phyloP scores from a whole-genome alignment of 768 basidiomycete genomes.

The Amanita exitialis region DNA sequence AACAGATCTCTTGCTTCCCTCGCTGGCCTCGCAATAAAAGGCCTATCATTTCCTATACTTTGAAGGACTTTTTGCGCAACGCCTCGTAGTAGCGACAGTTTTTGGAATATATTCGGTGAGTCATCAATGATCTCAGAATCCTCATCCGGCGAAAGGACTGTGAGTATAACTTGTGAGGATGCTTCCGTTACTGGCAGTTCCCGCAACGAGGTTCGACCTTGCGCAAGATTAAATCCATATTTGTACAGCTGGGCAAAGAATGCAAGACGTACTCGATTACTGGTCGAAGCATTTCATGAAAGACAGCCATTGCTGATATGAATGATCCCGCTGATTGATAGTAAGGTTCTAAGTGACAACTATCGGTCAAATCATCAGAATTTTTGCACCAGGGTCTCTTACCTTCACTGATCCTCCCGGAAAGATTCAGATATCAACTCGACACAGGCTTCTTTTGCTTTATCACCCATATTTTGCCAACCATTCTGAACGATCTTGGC shows the following conservation, averaged over 20 bases:
- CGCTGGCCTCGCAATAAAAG: conserved; percentile 68
- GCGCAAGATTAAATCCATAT: conserved; percentile 6
- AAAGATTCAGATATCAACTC: conserved; percentile 78
- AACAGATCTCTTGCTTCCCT: conserved; percentile 75
- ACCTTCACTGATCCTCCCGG: conserved; percentile 63
- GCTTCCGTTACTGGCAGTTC: conserved; percentile 60
- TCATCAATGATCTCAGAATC: conserved; percentile 24
- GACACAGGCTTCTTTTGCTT: conserved; percentile 58
- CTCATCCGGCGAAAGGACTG: conserved; percentile 40
- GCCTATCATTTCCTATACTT: conserved; percentile 57
- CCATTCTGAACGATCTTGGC: conserved; percentile 67
- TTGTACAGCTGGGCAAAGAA: background rate
- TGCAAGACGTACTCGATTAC: conserved; percentile 50
- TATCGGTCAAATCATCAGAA: conserved; percentile 1
- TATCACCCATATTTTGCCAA: conserved; percentile 66
- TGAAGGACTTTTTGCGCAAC: conserved; percentile 70
- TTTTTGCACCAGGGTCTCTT: conserved; percentile 5
- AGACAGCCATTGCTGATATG: conserved; percentile 51
- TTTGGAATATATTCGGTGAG: conserved; percentile 52
- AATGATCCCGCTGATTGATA: conserved; percentile 52
- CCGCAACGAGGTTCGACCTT: conserved; percentile 54
- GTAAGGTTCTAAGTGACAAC: conserved; percentile 47
- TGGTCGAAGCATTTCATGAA: conserved; percentile 52
- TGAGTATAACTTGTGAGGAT: conserved; percentile 50
- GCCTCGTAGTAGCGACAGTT: conserved; percentile 44